Evolutionary conservation across 225 moss, liverwort and hornwort species (phyloP).

Genomic region (Marchantia polymorpha): DNA sequence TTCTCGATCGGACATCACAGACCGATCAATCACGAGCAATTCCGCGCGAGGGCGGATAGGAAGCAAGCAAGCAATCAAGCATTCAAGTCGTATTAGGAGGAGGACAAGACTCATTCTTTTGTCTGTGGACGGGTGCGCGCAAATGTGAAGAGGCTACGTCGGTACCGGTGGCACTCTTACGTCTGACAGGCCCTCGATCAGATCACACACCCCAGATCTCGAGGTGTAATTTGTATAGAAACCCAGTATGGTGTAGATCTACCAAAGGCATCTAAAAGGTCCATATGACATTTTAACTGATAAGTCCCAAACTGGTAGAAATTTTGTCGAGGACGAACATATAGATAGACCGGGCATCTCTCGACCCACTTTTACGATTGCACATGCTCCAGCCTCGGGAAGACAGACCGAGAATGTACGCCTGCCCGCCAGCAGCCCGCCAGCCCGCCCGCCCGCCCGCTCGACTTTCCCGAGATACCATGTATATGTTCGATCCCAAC

Average conservation of each 20-base stretch:
- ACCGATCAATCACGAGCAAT: background rate
- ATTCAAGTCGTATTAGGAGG: background rate
- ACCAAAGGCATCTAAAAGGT: background rate
- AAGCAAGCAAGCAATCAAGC: background rate
- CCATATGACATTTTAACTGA: background rate
- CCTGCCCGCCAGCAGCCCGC: background rate
- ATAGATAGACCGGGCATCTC: background rate
- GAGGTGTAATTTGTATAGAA: slow-evolving; percentile 20
- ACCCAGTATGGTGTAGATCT: slow-evolving; percentile 9
- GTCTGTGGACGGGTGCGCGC: slow-evolving; percentile 12
- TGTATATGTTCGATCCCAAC: slow-evolving; percentile 1
- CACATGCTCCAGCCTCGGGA: slow-evolving; percentile 2
- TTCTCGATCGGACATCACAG: background rate
- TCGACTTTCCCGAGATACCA: slow-evolving; percentile 2
- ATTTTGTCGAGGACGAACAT: slow-evolving; percentile 1
- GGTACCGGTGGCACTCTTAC: background rate
- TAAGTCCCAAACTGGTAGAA: background rate
- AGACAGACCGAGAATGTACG: background rate
- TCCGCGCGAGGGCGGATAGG: background rate
- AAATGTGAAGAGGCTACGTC: slow-evolving; percentile 3
- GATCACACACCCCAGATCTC: slow-evolving; percentile 14
- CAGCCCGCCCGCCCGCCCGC: background rate
- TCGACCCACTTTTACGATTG: background rate
- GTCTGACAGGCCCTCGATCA: slow-evolving; percentile 16
- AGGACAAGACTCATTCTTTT: slow-evolving; percentile 8